phyloP scores from a whole-genome alignment of 306 rosid genomes.

The Sindora glabra region DNA sequence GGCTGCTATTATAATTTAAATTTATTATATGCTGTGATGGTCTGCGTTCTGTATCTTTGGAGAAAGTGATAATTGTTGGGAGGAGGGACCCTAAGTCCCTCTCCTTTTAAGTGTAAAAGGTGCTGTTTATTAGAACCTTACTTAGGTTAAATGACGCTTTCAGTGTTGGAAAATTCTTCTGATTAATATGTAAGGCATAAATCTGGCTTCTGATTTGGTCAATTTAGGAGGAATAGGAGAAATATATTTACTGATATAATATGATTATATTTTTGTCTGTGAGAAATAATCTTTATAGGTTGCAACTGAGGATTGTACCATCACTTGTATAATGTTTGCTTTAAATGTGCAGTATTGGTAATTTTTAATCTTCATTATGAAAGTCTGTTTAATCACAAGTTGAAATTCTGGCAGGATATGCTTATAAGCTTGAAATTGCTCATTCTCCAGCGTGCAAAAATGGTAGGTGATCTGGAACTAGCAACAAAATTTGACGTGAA shows the following conservation, averaged over 20 bases:
- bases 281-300: background rate
- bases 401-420: conserved; percentile 46
- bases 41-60: too few species aligned
- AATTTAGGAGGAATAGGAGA: background rate
- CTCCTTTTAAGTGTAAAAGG: background rate
- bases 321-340: background rate
- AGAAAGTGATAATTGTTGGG: too few species aligned
- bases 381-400: background rate
- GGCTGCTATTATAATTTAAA: too few species aligned
- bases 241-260: background rate
- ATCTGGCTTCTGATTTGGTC: too few species aligned
- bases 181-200: background rate
- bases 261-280: background rate
- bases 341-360: background rate
- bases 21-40: too few species aligned
- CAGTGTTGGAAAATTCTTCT: background rate
- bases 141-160: background rate
- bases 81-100: too few species aligned
- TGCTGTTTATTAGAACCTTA: background rate
- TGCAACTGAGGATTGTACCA: background rate
- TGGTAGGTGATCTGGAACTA: conserved; percentile 34
- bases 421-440: conserved; percentile 54
- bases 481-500: conserved; percentile 55
- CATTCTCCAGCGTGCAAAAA: conserved; percentile 51
- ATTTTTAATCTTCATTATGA: background rate